These are phyloP conservation scores for Lepidium didymum DNA, from an alignment of 345 rosid genomes.

Conservation along the genomic window DNA sequence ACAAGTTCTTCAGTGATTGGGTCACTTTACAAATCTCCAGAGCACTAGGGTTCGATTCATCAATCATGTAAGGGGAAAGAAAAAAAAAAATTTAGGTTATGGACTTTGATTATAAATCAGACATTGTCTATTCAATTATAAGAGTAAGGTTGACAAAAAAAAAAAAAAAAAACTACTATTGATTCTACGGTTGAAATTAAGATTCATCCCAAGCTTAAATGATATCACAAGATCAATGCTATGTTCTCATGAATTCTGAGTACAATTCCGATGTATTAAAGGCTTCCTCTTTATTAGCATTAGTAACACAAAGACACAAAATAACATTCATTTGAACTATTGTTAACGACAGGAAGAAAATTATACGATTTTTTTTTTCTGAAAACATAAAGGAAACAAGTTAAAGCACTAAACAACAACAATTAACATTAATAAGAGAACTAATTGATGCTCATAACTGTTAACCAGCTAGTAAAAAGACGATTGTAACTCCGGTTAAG, in stretches of 20 bases:
- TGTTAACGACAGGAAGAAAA: neutral
- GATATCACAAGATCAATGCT: neutral
- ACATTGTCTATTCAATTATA: no score
- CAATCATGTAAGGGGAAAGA: no score
- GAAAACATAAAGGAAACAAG: neutral
- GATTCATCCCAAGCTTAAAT: neutral
- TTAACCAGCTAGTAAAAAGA: neutral
- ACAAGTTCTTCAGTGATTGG: no score
- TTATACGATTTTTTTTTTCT: neutral
- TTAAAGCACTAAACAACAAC: neutral
- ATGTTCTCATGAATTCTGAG: neutral
- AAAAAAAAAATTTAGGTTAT: no score
- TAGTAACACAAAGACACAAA: neutral
- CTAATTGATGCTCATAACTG: neutral
- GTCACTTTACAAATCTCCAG: no score
- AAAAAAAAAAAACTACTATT: neutral
- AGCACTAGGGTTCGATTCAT: no score
- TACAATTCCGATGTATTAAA: neutral
- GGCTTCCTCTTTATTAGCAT: neutral
- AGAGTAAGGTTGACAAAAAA: no score
- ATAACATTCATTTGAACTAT: neutral
- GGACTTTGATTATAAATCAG: no score
- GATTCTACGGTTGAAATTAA: neutral
- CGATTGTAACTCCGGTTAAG: constrained; percentile 16
- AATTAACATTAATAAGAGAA: neutral